Conservation (phyloP, 371 early-diverging fungal species). For the Mucor mucedo region DNA sequence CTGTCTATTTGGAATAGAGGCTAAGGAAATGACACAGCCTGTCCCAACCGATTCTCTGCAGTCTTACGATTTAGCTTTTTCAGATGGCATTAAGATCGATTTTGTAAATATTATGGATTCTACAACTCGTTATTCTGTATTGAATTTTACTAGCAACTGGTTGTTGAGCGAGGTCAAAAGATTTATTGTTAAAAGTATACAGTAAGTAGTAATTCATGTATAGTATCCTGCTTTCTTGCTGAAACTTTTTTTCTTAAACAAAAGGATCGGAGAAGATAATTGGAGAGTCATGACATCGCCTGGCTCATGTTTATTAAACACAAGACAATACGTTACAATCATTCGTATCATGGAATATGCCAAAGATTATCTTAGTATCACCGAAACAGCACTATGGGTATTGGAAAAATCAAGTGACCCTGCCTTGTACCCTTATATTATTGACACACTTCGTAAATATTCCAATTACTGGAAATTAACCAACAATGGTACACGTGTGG, state of each 20-base stretch:
- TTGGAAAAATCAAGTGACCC: conserved; percentile 66
- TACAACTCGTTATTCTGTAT: conserved; percentile 55
- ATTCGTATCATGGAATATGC: conserved; percentile 62
- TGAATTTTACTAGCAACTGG: conserved; percentile 63
- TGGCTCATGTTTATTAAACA: conserved; percentile 77
- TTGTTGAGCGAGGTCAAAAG: conserved; percentile 63
- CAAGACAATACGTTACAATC: conserved; percentile 69
- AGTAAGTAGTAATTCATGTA: conserved; percentile 34
- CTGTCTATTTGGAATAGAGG: conserved; percentile 40
- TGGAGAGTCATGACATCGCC: conserved; percentile 84
- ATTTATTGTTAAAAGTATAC: conserved; percentile 75
- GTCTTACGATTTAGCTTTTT: conserved; percentile 39
- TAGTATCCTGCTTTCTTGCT: not conserved
- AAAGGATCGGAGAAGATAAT: conserved; percentile 77
- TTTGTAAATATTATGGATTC: conserved; percentile 39
- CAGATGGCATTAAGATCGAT: conserved; percentile 40
- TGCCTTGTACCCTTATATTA: conserved; percentile 52
- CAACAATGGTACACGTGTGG: conserved; percentile 34
- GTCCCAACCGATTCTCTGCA: conserved; percentile 45
- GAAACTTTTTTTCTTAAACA: not conserved
- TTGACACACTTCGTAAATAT: conserved; percentile 63
- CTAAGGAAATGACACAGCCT: conserved; percentile 57
- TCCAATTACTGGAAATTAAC: conserved; percentile 63
- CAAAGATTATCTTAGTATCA: conserved; percentile 58
- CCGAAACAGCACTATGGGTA: conserved; percentile 67